A percentile compares a stretch with the other conserved stretches of the same genome.
Conservation (phyloP, 495 filamentous ascomycete species). For the Sphaerosporella brunnea region DNA sequence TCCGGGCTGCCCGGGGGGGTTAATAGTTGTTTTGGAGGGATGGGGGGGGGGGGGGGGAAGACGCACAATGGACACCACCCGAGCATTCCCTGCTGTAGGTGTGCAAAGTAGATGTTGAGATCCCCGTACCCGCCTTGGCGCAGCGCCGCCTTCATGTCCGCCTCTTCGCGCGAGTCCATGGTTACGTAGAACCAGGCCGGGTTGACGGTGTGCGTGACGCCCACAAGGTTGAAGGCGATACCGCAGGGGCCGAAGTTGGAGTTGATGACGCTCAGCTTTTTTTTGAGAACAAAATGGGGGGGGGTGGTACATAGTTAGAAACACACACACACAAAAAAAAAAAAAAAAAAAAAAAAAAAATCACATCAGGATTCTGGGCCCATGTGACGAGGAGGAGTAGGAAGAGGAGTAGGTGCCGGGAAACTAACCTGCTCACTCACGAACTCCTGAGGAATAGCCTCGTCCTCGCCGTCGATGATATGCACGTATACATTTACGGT, state of each 20-base stretch:
- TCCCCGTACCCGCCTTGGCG: conserved; percentile 41
- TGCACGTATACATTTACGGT: too few species aligned
- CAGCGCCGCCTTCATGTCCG: conserved; percentile 40
- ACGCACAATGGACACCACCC: conserved; percentile 41
- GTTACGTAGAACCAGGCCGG: conserved; percentile 36
- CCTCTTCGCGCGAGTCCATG: conserved; percentile 33
- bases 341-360: too few species aligned
- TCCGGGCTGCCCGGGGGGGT: conserved; percentile 16
- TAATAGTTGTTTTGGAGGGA: background rate
- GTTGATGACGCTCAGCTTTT: conserved; percentile 24
- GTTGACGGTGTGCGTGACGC: conserved; percentile 40
- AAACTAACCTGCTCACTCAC: too few species aligned
- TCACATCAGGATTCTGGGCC: too few species aligned
- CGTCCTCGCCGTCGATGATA: too few species aligned
- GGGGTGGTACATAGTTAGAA: too few species aligned
- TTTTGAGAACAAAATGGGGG: too few species aligned
- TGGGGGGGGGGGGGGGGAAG: conserved; percentile 5
- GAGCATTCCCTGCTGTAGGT: conserved; percentile 33
- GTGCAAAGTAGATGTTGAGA: conserved; percentile 49
- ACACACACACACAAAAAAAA: too few species aligned
- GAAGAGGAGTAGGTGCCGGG: too few species aligned
- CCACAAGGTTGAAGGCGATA: conserved; percentile 36
- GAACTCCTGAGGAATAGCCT: too few species aligned
- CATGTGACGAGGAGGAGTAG: too few species aligned
- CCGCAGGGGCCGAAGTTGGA: conserved; percentile 33